Evolutionary conservation across 495 filamentous ascomycete genomes (phyloP), one percentile per base, ranked within the genome.

Genomic region (Podospora sp.): DNA sequence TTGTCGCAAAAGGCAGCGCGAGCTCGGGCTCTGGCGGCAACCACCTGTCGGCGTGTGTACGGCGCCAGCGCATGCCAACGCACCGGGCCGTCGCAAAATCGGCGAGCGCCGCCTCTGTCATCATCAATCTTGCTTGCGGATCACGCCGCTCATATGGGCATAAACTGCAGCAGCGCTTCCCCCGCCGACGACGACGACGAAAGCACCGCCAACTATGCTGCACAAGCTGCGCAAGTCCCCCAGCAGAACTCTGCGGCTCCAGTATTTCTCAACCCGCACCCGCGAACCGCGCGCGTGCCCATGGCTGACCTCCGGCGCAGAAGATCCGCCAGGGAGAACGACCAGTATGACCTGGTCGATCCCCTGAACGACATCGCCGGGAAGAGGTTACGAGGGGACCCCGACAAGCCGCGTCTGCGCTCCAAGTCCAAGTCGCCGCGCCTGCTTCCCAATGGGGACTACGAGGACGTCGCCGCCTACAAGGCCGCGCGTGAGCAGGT

Each of bases 251-350:
- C 57, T 49, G 51, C 67, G 64, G 36, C 62, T 60, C 51, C 51
- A 46, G 70, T 72, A 61, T 60, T 56, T 36, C 66, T 52, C 35
- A 33, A 66, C 56, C 65, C 65, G 40, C 49, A 59, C 20, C 49
- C 29, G 40, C 40, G 40, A 46, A 46, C 40, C 24, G 50, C 56
- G 21, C 8, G 49, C 33, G 33, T 20, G 21, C 55, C 67, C 51
- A 66, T 67, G 60, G 70, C 67, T 70, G 68, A 70, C 64, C 27
- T 46, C 25, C 58, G n/a, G 35, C 24, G 53, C 64, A 64, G 62
- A 53, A 62, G 55, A 27, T 51, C 63, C 51, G 55, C 49, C 58
- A 59, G 29, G 57, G 65, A 55, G 6, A 20, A 18, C 40, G 61
- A 49, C 26, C 66, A 68, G 52, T 70, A 70, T 65, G 50, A 65